Conservation (phyloP, 164 flowering plant species). For the Akebia trifoliata region DNA sequence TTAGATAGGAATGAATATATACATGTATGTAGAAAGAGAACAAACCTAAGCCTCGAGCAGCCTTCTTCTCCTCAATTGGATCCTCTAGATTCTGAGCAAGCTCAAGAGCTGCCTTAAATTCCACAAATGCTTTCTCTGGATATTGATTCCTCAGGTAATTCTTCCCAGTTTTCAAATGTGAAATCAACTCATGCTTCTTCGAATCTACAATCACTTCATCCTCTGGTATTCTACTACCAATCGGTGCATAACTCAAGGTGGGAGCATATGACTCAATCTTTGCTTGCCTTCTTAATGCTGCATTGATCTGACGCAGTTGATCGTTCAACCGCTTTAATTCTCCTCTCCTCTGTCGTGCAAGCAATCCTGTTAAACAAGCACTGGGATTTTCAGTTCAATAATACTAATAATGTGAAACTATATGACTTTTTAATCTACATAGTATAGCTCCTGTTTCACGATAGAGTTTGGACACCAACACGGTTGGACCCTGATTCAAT, state of each 20-base stretch:
- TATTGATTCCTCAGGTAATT: conserved; percentile 73
- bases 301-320: conserved; percentile 89
- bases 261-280: conserved; percentile 98
- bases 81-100: conserved; percentile 73
- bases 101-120: conserved; percentile 76
- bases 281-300: conserved; percentile 93
- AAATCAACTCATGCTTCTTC: conserved; percentile 62
- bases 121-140: conserved; percentile 63
- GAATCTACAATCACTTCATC: conserved; percentile 75
- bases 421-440: neutral
- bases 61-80: conserved; percentile 85
- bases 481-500: too few relatives aligned
- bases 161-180: conserved; percentile 72
- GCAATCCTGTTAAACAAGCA: conserved; percentile 48
- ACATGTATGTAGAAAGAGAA: conserved; percentile 8
- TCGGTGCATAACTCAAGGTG: conserved; percentile 85
- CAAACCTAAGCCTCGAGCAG: conserved; percentile 94
- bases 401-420: neutral
- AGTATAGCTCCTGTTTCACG: too few relatives aligned
- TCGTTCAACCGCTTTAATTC: conserved; percentile 73
- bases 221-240: conserved; percentile 55
- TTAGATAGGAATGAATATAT: neutral
- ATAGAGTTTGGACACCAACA: too few relatives aligned
- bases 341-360: conserved; percentile 86
- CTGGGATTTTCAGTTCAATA: neutral